Conservation (phyloP, 768 basidiomycete species). For the Sporobolomyces roseus region DNA sequence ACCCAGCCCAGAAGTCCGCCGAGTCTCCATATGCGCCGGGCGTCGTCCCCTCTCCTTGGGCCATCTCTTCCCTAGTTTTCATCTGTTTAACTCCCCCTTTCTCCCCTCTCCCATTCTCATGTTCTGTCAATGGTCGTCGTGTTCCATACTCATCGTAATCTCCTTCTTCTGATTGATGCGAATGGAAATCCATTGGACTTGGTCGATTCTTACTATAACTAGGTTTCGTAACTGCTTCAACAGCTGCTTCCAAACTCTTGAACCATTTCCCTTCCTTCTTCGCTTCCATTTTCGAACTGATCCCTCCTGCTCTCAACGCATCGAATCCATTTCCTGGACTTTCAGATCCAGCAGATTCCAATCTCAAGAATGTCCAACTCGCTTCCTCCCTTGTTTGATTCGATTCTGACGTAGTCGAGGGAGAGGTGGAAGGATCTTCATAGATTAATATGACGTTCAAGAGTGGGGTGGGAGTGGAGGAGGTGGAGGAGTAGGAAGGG, state of each 20-base stretch:
- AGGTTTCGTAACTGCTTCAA: neutral
- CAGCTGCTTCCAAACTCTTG: neutral
- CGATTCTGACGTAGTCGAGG: neutral
- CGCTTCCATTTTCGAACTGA: neutral
- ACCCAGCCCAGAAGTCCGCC: slow-evolving; percentile 29
- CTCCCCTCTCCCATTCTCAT: too few relatives aligned
- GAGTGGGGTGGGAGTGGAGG: neutral
- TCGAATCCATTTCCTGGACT: neutral
- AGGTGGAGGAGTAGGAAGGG: neutral
- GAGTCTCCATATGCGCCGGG: slow-evolving; percentile 19
- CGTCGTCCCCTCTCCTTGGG: slow-evolving; percentile 24
- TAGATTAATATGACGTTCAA: slow-evolving; percentile 19
- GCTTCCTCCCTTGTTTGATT: neutral
- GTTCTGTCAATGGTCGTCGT: neutral
- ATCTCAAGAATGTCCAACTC: neutral
- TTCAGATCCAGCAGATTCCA: neutral
- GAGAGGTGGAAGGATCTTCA: neutral
- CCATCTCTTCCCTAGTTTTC: slow-evolving; percentile 15
- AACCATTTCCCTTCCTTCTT: slow-evolving; percentile 8
- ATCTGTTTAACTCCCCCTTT: neutral
- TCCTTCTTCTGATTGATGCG: neutral
- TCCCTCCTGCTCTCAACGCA: neutral
- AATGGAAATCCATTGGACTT: neutral
- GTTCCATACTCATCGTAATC: slow-evolving; percentile 5
- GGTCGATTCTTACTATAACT: neutral